Evolutionary conservation across 768 basidiomycete species (phyloP).

Genomic region (Pleurotus tuoliensis): DNA sequence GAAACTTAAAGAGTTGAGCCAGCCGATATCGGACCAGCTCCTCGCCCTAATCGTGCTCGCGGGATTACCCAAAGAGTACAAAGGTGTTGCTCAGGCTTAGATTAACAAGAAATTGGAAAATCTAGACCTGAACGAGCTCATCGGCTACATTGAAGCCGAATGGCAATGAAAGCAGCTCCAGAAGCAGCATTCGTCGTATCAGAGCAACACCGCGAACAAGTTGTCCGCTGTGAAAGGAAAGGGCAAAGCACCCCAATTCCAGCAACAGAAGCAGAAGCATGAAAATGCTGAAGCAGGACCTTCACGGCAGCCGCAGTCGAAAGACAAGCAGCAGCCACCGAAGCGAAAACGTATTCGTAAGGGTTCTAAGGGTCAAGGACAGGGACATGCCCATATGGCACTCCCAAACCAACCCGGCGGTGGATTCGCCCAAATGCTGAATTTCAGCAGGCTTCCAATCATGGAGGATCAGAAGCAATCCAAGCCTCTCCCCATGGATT

Average conservation of each 20-base stretch:
- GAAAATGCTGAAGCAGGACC: not conserved
- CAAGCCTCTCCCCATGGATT: too few species aligned
- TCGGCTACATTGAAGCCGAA: not conserved
- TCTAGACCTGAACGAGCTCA: not conserved
- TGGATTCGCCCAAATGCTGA: too few species aligned
- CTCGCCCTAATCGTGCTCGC: not conserved
- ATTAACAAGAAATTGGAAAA: not conserved
- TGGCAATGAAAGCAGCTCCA: not conserved
- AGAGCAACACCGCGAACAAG: not conserved
- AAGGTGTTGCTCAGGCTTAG: not conserved
- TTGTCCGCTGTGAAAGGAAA: not conserved
- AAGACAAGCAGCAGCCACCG: too few species aligned
- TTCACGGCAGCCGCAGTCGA: too few species aligned
- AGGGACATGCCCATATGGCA: too few species aligned
- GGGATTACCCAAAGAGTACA: not conserved
- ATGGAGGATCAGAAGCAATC: too few species aligned
- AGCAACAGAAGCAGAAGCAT: not conserved
- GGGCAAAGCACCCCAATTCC: not conserved
- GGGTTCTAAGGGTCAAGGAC: too few species aligned
- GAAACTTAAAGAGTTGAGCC: not conserved
- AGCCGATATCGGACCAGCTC: not conserved
- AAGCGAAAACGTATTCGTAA: too few species aligned
- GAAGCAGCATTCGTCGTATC: not conserved
- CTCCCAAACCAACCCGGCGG: too few species aligned
- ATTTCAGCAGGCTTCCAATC: too few species aligned